A percentile compares a stretch with the other conserved stretches of the same genome.
Conservation (phyloP, 2,329 filamentous ascomycete genomes). For the Colletotrichum karsti region DNA sequence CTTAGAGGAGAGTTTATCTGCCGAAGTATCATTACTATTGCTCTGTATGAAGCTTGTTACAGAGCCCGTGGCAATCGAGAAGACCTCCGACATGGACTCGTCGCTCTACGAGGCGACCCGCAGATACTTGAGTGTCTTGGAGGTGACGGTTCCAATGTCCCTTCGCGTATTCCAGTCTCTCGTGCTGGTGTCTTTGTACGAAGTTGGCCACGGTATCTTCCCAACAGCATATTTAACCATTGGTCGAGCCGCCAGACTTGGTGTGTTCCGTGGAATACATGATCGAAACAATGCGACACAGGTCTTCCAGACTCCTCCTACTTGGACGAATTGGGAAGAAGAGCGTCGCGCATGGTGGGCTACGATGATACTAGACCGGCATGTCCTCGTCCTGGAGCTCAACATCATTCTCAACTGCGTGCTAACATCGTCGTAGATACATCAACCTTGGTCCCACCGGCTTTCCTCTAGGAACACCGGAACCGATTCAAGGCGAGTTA, state of each 20-base stretch:
- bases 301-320: constrained; percentile 35
- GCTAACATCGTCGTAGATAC: constrained; percentile 24
- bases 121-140: constrained; percentile 28
- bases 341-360: constrained; percentile 43
- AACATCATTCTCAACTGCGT: no score
- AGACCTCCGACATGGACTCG: not conserved
- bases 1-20: constrained; percentile 1
- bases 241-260: constrained; percentile 32
- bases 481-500: constrained; percentile 36
- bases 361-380: constrained; percentile 42
- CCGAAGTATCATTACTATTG: constrained; percentile 31
- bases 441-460: constrained; percentile 32
- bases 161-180: constrained; percentile 36
- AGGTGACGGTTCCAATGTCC: constrained; percentile 33
- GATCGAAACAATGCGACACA: constrained; percentile 36
- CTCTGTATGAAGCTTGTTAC: constrained; percentile 36
- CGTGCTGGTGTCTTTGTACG: constrained; percentile 40
- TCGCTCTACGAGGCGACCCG: constrained; percentile 25
- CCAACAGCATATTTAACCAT: constrained; percentile 41
- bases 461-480: constrained; percentile 35
- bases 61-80: not conserved
- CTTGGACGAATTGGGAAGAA: constrained; percentile 42
- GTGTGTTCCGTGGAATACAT: constrained; percentile 31
- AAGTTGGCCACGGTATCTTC: constrained; percentile 44
- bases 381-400: not conserved